phyloP scores from a whole-genome alignment of 805 yeast species.

The Zygoascus flipseniorum region DNA sequence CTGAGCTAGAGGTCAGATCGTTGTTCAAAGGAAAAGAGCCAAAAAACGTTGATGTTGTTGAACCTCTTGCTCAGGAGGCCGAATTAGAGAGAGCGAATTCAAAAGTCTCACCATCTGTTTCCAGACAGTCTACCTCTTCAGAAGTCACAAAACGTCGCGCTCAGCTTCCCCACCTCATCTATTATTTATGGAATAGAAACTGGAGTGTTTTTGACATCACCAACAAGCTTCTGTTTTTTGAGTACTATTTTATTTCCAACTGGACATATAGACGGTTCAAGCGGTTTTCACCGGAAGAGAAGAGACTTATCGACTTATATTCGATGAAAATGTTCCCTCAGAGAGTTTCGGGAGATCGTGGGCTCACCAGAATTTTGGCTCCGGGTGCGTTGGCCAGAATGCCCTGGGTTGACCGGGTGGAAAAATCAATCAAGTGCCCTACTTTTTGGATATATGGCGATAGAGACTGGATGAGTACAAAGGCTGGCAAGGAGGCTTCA shows the following conservation, averaged over 20 bases:
- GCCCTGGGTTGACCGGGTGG: conserved; percentile 51
- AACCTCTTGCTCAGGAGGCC: conserved; percentile 1
- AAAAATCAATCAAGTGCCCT: conserved; percentile 44
- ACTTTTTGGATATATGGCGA: conserved; percentile 83
- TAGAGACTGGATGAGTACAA: conserved; percentile 54
- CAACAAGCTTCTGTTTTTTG: conserved; percentile 64
- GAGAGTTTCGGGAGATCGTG: conserved; percentile 86
- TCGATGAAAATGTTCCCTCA: conserved; percentile 75
- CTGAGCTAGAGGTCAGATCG: conserved; percentile 8
- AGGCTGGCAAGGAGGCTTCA: conserved; percentile 32
- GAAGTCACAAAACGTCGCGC: neutral
- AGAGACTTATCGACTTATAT: conserved; percentile 58
- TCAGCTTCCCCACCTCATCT: conserved; percentile 61
- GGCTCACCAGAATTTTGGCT: conserved; percentile 68
- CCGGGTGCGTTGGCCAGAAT: conserved; percentile 87
- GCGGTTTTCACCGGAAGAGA: conserved; percentile 37
- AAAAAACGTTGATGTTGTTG: neutral
- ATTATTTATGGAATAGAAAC: conserved; percentile 73
- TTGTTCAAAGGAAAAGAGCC: conserved; percentile 3
- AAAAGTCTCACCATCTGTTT: neutral
- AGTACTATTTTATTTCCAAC: conserved; percentile 76
- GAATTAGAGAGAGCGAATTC: neutral
- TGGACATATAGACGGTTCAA: conserved; percentile 83
- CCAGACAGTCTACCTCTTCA: neutral
- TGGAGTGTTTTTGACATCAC: conserved; percentile 77